Evolutionary conservation across 2,329 filamentous ascomycete genomes (phyloP).

Genomic region (Aspergillus aculeatinus): DNA sequence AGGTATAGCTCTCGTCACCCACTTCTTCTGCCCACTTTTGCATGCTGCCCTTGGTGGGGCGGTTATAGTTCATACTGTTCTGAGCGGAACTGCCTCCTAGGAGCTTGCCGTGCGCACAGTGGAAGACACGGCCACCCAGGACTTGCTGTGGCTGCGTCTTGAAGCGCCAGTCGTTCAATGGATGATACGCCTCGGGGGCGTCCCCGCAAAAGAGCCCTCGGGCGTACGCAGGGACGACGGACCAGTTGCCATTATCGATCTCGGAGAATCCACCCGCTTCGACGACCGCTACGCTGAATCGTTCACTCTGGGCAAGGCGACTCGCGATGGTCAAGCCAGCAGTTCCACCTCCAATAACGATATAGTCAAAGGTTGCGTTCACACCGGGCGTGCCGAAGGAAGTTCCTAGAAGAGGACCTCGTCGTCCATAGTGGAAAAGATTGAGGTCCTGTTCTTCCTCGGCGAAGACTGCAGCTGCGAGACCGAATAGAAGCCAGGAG

Average conservation of each 20-base stretch:
- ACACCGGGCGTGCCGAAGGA: slow-evolving; percentile 19
- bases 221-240: slow-evolving; percentile 26
- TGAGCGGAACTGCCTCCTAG: slow-evolving; percentile 26
- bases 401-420: slow-evolving; percentile 18
- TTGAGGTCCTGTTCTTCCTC: slow-evolving; percentile 15
- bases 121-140: slow-evolving; percentile 11
- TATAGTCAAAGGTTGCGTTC: slow-evolving; percentile 25
- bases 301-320: slow-evolving; percentile 24
- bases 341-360: slow-evolving; percentile 29
- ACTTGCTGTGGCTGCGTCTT: slow-evolving; percentile 22
- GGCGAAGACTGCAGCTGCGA: slow-evolving; percentile 5
- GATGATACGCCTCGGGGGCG: slow-evolving; percentile 19
- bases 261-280: slow-evolving; percentile 37
- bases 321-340: slow-evolving; percentile 26
- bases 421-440: slow-evolving; percentile 19
- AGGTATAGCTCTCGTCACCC: slow-evolving; percentile 33
- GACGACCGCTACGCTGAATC: slow-evolving; percentile 30
- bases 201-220: slow-evolving; percentile 24
- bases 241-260: slow-evolving; percentile 32
- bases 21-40: slow-evolving; percentile 39
- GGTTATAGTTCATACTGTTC: slow-evolving; percentile 29
- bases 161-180: slow-evolving; percentile 30
- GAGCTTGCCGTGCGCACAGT: slow-evolving; percentile 30
- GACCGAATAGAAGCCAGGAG: neutral
- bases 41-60: slow-evolving; percentile 31